Evolutionary conservation across 345 rosid species (phyloP), one percentile per base, ranked within the genome.

Genomic region (Eucalyptus marginata): DNA sequence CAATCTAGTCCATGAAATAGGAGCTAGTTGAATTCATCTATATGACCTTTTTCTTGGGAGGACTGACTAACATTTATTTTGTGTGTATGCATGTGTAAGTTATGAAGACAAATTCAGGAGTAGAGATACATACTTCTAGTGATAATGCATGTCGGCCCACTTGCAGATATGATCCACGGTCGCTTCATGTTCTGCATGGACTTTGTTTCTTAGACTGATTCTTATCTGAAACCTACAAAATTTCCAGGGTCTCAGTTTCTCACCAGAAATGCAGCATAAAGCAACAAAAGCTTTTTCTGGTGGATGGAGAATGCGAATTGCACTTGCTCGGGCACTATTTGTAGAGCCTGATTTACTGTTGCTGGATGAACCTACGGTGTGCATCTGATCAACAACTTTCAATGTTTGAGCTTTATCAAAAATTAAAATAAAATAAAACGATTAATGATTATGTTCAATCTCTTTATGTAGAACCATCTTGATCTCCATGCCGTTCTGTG

Each of bases 291-390:
- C 96, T 10, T 97, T 98, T 92, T 98, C 99, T 90, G 99, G 99
- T 90, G 99, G 99, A 92, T 98, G 99, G 99, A 94, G 99, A 64
- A 98, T 98, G 99, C 93, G 99, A 92, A 96, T 98, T 88, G 99
- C 99, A 86, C 96, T 98, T 91, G 99, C 99, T 86, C 99, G 98
- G 88, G 99, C 98, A 1, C 91, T 98, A 88, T 98, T 94, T 92
- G 93, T 98, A 79, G 99, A 98, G 92, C 99, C 99, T 87, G 99
- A 98, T 91, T 85, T 97, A 89, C 93, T 98, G 94, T 95, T 98
- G 83, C 99, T 98, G 90, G 99, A 98, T 94, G 99, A 98, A 92
- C 99, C 99, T 71, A 97, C 99, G 40, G 99, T 98, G 89, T 71
- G 92, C 43, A 40, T 40, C 83, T 76, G 83, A 71, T 40, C 20